Conservation (phyloP, 495 filamentous ascomycete genomes). For the Cercophora samala region DNA sequence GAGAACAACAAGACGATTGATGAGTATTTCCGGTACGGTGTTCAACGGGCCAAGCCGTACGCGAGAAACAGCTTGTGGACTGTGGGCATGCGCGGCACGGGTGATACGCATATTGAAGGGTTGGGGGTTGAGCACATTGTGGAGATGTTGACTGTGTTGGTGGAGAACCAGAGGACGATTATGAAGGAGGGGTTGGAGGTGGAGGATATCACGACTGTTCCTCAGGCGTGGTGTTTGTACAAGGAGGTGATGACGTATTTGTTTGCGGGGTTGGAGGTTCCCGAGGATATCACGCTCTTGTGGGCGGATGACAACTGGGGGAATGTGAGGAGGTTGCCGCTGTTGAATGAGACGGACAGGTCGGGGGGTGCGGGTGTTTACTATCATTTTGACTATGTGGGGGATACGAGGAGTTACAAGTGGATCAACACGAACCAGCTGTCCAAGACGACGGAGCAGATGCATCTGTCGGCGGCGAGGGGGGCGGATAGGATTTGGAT, state of each 20-base stretch:
- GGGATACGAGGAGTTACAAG: conserved; percentile 61
- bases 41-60: conserved; percentile 60
- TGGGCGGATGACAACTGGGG: conserved; percentile 79
- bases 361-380: conserved; percentile 69
- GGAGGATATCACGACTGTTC: conserved; percentile 51
- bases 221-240: conserved; percentile 71
- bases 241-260: conserved; percentile 70
- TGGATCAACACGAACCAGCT: conserved; percentile 72
- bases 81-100: conserved; percentile 70
- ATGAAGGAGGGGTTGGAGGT: conserved; percentile 53
- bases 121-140: conserved; percentile 55
- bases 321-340: conserved; percentile 62
- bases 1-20: conserved; percentile 63
- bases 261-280: conserved; percentile 60
- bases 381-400: conserved; percentile 74
- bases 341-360: conserved; percentile 57
- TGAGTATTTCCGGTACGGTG: conserved; percentile 65
- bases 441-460: conserved; percentile 61
- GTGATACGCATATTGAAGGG: conserved; percentile 59
- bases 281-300: conserved; percentile 69
- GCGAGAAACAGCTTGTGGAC: conserved; percentile 62
- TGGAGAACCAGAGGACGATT: conserved; percentile 57
- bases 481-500: conserved; percentile 69
- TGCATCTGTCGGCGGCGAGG: conserved; percentile 59
- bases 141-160: conserved; percentile 54